Evolutionary conservation across 441 rosid species (phyloP).

Genomic region (Erodium trifolium): DNA sequence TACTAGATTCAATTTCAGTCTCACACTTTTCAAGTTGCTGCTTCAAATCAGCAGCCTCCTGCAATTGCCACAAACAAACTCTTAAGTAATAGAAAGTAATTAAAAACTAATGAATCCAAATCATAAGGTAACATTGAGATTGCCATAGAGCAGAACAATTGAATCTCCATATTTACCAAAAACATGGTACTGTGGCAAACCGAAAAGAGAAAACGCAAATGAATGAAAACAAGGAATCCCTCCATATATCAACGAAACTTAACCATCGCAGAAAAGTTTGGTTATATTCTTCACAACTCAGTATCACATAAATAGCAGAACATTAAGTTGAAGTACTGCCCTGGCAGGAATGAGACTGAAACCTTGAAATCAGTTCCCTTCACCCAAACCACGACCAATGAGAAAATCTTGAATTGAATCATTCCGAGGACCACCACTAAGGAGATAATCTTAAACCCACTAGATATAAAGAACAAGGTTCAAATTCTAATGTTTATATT

Average conservation of each 20-base stretch:
- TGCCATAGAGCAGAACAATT: background rate
- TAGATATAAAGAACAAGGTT: background rate
- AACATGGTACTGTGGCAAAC: background rate
- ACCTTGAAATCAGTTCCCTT: background rate
- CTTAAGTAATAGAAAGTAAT: conserved; percentile 11
- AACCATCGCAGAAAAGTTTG: background rate
- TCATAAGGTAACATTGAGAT: background rate
- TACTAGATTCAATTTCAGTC: conserved; percentile 61
- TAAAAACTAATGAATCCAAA: conserved; percentile 6
- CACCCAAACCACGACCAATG: background rate
- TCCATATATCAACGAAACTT: background rate
- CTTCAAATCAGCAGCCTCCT: conserved; percentile 68
- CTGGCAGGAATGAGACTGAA: background rate
- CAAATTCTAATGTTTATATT: background rate
- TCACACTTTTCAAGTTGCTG: conserved; percentile 67
- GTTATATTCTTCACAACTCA: background rate
- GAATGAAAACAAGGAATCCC: background rate
- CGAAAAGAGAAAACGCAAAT: background rate
- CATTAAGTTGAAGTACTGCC: background rate
- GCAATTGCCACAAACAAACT: conserved; percentile 18
- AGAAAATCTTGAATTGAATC: background rate
- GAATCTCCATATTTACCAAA: background rate
- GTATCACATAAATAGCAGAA: background rate
- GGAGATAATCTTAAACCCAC: background rate
- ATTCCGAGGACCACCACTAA: background rate